phyloP scores from a whole-genome alignment of 495 filamentous ascomycete species.

The Aspergillus bertholletiae region DNA sequence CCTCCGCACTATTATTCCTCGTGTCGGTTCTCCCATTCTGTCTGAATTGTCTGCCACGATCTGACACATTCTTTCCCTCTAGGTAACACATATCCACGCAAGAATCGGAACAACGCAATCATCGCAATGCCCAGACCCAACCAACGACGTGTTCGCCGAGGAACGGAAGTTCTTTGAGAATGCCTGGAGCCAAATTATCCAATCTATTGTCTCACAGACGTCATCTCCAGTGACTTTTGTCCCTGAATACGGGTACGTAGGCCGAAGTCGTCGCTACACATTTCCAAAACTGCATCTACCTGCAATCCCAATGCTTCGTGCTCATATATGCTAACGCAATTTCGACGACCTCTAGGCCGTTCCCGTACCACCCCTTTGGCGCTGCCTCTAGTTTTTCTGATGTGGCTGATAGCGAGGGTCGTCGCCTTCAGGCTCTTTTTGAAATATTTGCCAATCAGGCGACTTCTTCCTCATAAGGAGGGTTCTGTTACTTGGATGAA shows the following conservation, averaged over 20 bases:
- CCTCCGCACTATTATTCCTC: slow-evolving; percentile 20
- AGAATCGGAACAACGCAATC: slow-evolving; percentile 30
- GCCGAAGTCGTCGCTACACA: no score
- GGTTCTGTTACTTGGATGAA: no score
- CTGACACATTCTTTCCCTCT: background rate
- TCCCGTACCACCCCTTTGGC: slow-evolving; percentile 28
- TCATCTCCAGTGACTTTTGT: slow-evolving; percentile 19
- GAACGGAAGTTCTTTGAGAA: slow-evolving; percentile 26
- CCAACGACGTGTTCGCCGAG: slow-evolving; percentile 19
- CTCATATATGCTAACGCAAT: background rate
- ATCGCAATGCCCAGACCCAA: slow-evolving; percentile 27
- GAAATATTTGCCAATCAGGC: background rate
- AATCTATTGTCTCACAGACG: slow-evolving; percentile 8
- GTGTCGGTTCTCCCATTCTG: slow-evolving; percentile 8
- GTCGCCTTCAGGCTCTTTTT: slow-evolving; percentile 19
- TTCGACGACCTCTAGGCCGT: slow-evolving; percentile 17
- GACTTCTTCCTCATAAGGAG: background rate
- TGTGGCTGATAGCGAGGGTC: slow-evolving; percentile 26
- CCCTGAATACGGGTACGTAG: slow-evolving; percentile 29
- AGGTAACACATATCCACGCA: slow-evolving; percentile 29
- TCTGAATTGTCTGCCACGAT: background rate
- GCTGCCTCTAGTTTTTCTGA: slow-evolving; percentile 16
- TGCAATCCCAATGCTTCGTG: background rate
- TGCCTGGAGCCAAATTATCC: slow-evolving; percentile 20
- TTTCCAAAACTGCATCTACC: no score